Evolutionary conservation across 2,329 filamentous ascomycete genomes (phyloP).

Genomic region (Alternaria arborescens): DNA sequence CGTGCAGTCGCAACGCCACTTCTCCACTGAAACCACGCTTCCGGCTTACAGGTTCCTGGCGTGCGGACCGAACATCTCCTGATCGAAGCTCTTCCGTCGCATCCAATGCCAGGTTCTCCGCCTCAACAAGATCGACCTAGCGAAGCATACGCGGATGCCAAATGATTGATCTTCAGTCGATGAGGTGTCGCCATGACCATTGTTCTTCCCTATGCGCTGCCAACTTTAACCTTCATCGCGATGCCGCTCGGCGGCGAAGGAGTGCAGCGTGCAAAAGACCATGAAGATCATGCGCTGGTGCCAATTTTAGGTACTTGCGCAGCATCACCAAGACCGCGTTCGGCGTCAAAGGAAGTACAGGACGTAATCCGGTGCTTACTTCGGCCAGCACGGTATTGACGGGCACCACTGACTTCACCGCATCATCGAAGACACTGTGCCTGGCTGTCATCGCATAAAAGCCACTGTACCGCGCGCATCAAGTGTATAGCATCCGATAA

Average conservation of each 20-base stretch:
- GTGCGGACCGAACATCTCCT: not conserved
- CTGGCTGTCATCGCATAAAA: not conserved
- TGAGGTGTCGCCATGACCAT: not conserved
- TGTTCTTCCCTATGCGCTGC: not conserved
- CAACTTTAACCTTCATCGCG: not conserved
- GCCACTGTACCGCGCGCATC: not conserved
- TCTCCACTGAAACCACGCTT: not conserved
- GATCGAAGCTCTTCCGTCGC: not conserved
- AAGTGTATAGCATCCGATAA: not conserved
- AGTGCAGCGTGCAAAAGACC: not conserved
- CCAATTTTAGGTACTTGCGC: not conserved
- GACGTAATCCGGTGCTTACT: conserved; percentile 3
- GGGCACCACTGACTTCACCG: not conserved
- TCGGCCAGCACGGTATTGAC: not conserved
- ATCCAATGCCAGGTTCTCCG: not conserved
- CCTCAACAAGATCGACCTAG: not conserved
- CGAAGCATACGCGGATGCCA: not conserved
- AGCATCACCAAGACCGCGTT: not conserved
- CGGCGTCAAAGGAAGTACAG: not conserved
- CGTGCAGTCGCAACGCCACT: not conserved
- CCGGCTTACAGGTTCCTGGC: not conserved
- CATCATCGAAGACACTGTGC: not conserved
- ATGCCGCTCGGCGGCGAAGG: not conserved
- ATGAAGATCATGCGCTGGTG: not conserved
- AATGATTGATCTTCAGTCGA: not conserved